Conservation (phyloP, 2,329 filamentous ascomycete genomes). For the Cytospora piceicola region DNA sequence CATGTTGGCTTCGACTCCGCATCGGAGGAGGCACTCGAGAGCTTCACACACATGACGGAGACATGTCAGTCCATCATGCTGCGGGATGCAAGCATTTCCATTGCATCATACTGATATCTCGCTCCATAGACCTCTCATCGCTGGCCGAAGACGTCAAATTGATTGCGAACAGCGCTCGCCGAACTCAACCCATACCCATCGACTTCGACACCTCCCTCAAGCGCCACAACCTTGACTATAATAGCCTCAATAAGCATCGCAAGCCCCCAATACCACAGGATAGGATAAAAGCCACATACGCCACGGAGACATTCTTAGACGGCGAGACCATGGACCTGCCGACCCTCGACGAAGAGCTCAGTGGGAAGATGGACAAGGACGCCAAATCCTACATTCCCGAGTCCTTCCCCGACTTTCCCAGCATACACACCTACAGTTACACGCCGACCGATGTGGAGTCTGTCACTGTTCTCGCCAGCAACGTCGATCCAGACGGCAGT, state of each 20-base stretch:
- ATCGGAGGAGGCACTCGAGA: conserved; percentile 60
- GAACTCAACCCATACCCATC: conserved; percentile 56
- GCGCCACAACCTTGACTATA: conserved; percentile 55
- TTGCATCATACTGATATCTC: conserved; percentile 7
- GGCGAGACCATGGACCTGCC: conserved; percentile 48
- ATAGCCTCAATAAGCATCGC: conserved; percentile 59
- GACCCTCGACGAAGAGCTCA: conserved; percentile 58
- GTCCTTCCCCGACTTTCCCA: conserved; percentile 65
- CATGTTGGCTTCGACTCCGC: conserved; percentile 63
- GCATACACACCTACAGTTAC: conserved; percentile 66
- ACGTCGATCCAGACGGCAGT: conserved; percentile 32
- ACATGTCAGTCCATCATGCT: conserved; percentile 51
- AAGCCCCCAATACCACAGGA: conserved; percentile 53
- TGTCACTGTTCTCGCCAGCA: conserved; percentile 37
- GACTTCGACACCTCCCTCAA: conserved; percentile 61
- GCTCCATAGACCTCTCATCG: conserved; percentile 50
- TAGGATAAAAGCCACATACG: conserved; percentile 45
- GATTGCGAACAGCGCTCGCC: conserved; percentile 52
- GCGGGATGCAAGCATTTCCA: neutral
- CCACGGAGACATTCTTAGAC: conserved; percentile 41
- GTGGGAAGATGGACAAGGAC: conserved; percentile 61
- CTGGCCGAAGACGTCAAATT: conserved; percentile 54
- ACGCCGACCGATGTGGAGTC: conserved; percentile 52
- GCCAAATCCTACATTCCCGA: conserved; percentile 60
- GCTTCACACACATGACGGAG: conserved; percentile 59